Base-by-base conservation (phyloP, 805 yeast genomes). In the Schizosaccharomyces octosporus region DNA sequence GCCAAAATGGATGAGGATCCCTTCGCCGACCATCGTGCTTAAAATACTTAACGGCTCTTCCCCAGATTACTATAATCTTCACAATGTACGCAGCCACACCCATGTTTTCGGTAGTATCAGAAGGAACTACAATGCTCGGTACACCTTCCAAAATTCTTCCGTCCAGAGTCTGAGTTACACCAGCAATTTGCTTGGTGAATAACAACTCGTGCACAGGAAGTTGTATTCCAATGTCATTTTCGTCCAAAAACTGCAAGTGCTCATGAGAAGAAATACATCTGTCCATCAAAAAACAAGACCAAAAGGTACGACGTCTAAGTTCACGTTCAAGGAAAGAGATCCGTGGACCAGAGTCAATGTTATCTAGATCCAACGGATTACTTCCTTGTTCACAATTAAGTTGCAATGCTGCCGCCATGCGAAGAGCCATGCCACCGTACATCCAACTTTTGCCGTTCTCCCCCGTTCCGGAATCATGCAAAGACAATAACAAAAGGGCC, bases 201-300 rank as follows among this genome's bases (percentile, higher is more conserved):
- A 66, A 66, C 57, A 66, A 64, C 39, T 66, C 66, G 51, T 66
- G 64, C 31, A 71, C 68, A 4, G 73, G 73, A 1, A 71, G 63
- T 45, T 63, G 67, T 21, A 70, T 62, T 42, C 65, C 64, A 15
- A 65, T 61, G 36, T 67, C 67, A 19, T 67, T 69, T 21, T 65
- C 65, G 58, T 63, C 63, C n/a, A 70, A 61, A 63, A 67, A 65
- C 15, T 68, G 62, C 9, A 73, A 62, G 61, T 72, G 68, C 29
- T 70, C 69, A 17, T 71, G 68, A 17, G 70, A 64, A 57, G 72
- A 72, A n/a, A 69, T 69, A 45, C 70, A 63, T 21, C 74, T 64
- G 59, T 71, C 74, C 55, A 71, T 65, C 7, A 69, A 68, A 13
- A 71, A 65, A 36, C 72, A 66, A 17, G 72, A 67, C 74, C 74